phyloP scores from a whole-genome alignment of 352 stramenopile species.

The Phytophthora gonapodyides region DNA sequence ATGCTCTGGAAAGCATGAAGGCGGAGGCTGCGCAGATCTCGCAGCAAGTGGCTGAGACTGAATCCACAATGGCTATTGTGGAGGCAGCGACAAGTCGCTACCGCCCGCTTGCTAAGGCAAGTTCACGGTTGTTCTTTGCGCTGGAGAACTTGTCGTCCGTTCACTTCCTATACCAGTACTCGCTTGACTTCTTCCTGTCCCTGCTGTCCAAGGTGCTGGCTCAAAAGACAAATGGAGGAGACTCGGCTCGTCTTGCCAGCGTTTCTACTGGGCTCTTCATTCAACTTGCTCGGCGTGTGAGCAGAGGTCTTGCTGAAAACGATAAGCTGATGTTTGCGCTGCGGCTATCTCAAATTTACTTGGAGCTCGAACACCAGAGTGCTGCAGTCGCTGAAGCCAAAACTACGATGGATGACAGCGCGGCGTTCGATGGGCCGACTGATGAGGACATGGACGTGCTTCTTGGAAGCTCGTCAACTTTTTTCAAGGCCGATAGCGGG shows the following conservation, averaged over 20 bases:
- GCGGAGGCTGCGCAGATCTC: slow-evolving; percentile 97
- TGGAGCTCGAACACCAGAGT: slow-evolving; percentile 75
- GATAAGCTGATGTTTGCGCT: slow-evolving; percentile 99
- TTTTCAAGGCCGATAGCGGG: slow-evolving; percentile 48
- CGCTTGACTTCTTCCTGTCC: slow-evolving; percentile 97
- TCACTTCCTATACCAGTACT: slow-evolving; percentile 99
- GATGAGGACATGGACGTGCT: slow-evolving; percentile 80
- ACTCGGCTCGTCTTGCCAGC: slow-evolving; percentile 55
- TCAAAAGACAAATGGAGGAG: slow-evolving; percentile 31
- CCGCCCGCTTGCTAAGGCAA: slow-evolving; percentile 92
- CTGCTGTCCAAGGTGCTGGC: slow-evolving; percentile 94
- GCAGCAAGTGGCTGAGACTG: slow-evolving; percentile 86
- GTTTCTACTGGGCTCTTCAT: slow-evolving; percentile 89
- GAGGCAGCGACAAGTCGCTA: slow-evolving; percentile 95
- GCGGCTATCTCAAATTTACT: slow-evolving; percentile 93
- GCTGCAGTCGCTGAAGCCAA: slow-evolving; percentile 39
- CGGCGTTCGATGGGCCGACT: slow-evolving; percentile 59
- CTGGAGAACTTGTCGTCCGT: slow-evolving; percentile 95
- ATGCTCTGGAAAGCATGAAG: slow-evolving; percentile 99
- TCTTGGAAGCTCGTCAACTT: slow-evolving; percentile 57
- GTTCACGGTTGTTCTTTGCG: slow-evolving; percentile 92
- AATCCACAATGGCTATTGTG: slow-evolving; percentile 82
- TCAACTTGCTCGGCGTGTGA: slow-evolving; percentile 93
- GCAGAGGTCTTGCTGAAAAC: slow-evolving; percentile 93
- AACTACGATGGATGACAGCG: slow-evolving; percentile 28